Evolutionary conservation across 2,329 filamentous ascomycete genomes (phyloP).

Genomic region (Eutypa lata): DNA sequence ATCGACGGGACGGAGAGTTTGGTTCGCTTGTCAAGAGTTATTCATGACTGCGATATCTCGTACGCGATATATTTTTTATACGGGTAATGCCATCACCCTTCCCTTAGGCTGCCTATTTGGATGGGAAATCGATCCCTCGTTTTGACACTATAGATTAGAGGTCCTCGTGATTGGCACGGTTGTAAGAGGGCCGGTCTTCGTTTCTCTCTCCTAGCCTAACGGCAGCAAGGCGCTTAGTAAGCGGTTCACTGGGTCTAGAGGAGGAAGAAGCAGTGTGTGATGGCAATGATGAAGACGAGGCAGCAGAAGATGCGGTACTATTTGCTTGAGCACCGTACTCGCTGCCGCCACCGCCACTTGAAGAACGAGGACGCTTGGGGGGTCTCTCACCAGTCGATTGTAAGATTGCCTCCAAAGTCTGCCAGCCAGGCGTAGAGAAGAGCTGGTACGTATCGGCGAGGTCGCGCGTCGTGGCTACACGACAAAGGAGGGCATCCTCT

Average conservation of each 20-base stretch:
- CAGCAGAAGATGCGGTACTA: conserved; percentile 11
- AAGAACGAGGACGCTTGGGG: conserved; percentile 61
- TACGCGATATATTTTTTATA: no score
- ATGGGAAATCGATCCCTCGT: no score
- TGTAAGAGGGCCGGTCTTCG: conserved; percentile 24
- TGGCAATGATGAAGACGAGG: conserved; percentile 9
- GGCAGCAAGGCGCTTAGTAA: conserved; percentile 36
- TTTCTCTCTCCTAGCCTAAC: conserved; percentile 32
- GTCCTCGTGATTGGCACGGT: conserved; percentile 26
- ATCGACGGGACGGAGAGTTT: no score
- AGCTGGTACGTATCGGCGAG: conserved; percentile 78
- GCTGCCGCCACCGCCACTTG: conserved; percentile 31
- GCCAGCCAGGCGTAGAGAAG: conserved; percentile 86
- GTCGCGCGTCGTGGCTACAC: conserved; percentile 78
- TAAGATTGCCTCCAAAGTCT: conserved; percentile 87
- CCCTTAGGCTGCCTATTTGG: no score
- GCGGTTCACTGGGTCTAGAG: conserved; percentile 28
- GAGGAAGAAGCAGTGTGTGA: conserved; percentile 11
- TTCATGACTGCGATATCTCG: no score
- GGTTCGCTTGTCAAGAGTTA: no score
- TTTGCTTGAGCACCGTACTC: conserved; percentile 19
- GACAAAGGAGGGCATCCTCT: conserved; percentile 82
- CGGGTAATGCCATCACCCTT: no score
- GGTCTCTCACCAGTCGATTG: conserved; percentile 96
- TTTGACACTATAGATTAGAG: background rate